Conservation (phyloP, 1,284 basidiomycete genomes). For the Leucoagaricus sp. region DNA sequence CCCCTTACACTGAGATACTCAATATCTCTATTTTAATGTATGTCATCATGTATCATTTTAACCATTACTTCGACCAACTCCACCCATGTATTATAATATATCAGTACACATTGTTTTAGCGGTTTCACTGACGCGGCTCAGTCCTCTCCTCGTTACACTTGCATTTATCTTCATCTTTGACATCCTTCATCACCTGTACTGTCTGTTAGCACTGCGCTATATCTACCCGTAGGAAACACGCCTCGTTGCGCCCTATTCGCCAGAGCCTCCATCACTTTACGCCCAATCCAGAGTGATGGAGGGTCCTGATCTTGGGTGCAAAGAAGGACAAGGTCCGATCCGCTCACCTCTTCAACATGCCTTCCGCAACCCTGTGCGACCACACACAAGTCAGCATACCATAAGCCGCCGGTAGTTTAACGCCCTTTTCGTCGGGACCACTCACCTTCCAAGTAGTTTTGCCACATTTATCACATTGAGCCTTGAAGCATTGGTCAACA, state of each 20-base stretch:
- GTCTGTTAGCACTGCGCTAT: conserved; percentile 14
- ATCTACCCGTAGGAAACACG: neutral
- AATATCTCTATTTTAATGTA: no score
- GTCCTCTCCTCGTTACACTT: conserved; percentile 38
- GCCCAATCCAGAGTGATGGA: conserved; percentile 2
- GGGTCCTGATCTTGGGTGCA: neutral
- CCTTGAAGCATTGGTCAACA: conserved; percentile 55
- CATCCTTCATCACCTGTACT: conserved; percentile 62
- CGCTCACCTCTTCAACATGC: conserved; percentile 43
- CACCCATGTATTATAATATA: no score
- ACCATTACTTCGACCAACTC: no score
- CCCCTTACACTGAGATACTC: no score
- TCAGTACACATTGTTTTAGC: no score
- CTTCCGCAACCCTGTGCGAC: conserved; percentile 63
- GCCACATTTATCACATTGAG: conserved; percentile 61
- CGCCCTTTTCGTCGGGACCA: conserved; percentile 9
- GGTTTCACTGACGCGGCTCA: neutral
- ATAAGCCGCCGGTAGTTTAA: conserved; percentile 10
- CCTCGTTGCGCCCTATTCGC: neutral
- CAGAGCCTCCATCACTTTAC: neutral
- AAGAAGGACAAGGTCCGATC: neutral
- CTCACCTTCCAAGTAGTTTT: conserved; percentile 78
- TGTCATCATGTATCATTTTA: no score
- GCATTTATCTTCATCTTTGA: conserved; percentile 72
- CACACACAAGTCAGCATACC: conserved; percentile 17